A percentile compares a stretch with the other conserved stretches of the same genome.
Evolutionary conservation across 257 asterid genomes (phyloP).

Genomic region (Nemophila menziesii): DNA sequence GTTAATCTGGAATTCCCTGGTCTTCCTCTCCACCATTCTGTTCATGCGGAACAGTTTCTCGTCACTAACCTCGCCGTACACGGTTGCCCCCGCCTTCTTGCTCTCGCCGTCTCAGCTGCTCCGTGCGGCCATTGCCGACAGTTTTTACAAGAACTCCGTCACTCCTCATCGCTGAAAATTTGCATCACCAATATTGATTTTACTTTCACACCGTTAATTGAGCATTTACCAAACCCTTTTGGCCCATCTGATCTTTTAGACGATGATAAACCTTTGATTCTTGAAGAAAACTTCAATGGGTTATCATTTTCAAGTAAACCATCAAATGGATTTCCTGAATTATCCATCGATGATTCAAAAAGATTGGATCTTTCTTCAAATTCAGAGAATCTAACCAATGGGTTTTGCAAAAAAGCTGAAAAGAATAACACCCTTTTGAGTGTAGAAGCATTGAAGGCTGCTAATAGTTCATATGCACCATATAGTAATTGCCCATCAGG

Average conservation of each 20-base stretch:
- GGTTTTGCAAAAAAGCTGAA: slow-evolving; percentile 16
- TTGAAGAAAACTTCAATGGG: slow-evolving; percentile 44
- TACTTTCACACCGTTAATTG: slow-evolving; percentile 27
- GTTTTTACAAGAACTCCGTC: slow-evolving; percentile 72
- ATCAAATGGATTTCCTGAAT: slow-evolving; percentile 1
- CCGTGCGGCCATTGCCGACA: slow-evolving; percentile 99
- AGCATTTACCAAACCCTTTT: slow-evolving; percentile 55
- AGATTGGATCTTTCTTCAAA: slow-evolving; percentile 9
- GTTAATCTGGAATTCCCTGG: slow-evolving; percentile 82
- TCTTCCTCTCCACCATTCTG: slow-evolving; percentile 71
- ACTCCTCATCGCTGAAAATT: slow-evolving; percentile 40
- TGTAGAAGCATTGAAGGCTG: slow-evolving; percentile 54
- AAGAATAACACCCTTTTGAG: slow-evolving; percentile 18
- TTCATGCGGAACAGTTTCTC: slow-evolving; percentile 93
- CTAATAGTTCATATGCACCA: slow-evolving; percentile 75
- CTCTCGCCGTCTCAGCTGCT: slow-evolving; percentile 79
- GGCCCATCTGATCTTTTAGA: slow-evolving; percentile 73
- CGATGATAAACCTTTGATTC: slow-evolving; percentile 49
- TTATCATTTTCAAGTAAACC: slow-evolving; percentile 3
- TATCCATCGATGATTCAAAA: slow-evolving; percentile 6
- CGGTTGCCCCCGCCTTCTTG: slow-evolving; percentile 39
- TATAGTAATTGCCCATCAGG: slow-evolving; percentile 85
- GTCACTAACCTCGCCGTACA: slow-evolving; percentile 48
- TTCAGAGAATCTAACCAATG: slow-evolving; percentile 17
- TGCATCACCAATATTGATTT: slow-evolving; percentile 30